Base-by-base conservation (phyloP, 768 basidiomycete genomes). In the Rhizopogon vinicolor region DNA sequence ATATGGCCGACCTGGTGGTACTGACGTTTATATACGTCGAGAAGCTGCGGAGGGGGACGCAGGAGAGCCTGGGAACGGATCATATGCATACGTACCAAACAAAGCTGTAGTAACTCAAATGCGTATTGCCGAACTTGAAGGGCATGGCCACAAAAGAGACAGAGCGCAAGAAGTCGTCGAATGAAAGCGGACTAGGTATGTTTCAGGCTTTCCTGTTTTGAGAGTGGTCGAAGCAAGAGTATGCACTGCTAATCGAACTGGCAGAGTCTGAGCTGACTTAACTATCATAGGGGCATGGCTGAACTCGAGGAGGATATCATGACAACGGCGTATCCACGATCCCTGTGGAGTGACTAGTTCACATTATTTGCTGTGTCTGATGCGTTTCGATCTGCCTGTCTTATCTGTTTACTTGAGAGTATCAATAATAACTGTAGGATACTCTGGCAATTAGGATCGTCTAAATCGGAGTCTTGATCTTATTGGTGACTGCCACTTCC, bases 181-280 rank as follows among this genome's bases (percentile, higher is more conserved):
- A 63, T 55, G 72, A 73, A 42, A 75, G 74, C 62, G 73, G 68
- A 22, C 76, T 91, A 25, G 89, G 89, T 7, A 74, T 86, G 51
- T 83, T 85, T 7, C 88, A 91, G 68, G 87, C 86, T 35, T 89
- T 89, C 67, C 85, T 87, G 55, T 78, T 87, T 29, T 88, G 88
- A 3, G 78, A 88, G 62, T 80, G 82, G 25, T 89, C 89, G 2
- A 84, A 75, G 55, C 72, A 75, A 41, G 86, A 87, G 89, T 90
- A 69, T 51, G 85, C 74, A 44, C 6, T 52, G 14, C 28, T 14
- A 31, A 39, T 45, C 43, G 31, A 35, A 48, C 22, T 29, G 28
- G 46, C 28, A 14, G 19, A 5, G 14, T 10, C 3, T 33, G 44
- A 37, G 7, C 48, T 7, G 40, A 41, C 37, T 7, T 28, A 19